These are phyloP conservation scores for Quercus berberidifolia DNA, from an alignment of 306 rosid species.

Conservation along the genomic window DNA sequence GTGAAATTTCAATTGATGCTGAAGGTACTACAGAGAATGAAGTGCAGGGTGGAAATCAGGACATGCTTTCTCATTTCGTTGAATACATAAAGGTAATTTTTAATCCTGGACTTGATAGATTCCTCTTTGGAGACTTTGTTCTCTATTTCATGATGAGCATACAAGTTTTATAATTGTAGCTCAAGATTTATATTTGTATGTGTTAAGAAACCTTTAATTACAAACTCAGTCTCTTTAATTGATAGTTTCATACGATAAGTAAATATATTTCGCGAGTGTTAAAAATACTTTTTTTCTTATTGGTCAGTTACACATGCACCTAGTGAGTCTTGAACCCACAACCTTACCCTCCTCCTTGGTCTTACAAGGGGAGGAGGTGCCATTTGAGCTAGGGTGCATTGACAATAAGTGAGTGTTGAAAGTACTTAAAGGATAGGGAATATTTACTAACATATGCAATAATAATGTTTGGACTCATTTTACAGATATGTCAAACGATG, in stretches of 20 bases:
- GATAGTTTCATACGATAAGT: background rate
- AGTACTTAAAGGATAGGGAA: background rate
- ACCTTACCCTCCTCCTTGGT: too few relatives aligned
- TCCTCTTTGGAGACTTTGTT: slow-evolving; percentile 9
- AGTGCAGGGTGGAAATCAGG: slow-evolving; percentile 65
- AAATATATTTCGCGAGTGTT: background rate
- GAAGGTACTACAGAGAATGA: slow-evolving; percentile 87
- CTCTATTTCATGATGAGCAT: background rate
- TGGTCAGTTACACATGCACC: too few relatives aligned
- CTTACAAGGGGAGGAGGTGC: too few relatives aligned
- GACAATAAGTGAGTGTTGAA: background rate
- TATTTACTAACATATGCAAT: background rate
- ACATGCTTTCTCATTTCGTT: slow-evolving; percentile 73
- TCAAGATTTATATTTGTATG: too few relatives aligned
- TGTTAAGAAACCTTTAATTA: background rate
- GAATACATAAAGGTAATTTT: slow-evolving; percentile 76
- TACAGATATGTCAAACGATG: background rate
- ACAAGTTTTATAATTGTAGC: too few relatives aligned
- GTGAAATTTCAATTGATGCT: slow-evolving; percentile 86
- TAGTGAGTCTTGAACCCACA: too few relatives aligned
- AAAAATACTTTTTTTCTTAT: too few relatives aligned
- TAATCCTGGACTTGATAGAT: slow-evolving; percentile 1
- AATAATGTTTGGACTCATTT: background rate
- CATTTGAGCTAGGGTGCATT: too few relatives aligned
- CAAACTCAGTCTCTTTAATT: too few relatives aligned